Conservation (phyloP, 2,329 filamentous ascomycete genomes). For the Orbilia blumenaviensis region DNA sequence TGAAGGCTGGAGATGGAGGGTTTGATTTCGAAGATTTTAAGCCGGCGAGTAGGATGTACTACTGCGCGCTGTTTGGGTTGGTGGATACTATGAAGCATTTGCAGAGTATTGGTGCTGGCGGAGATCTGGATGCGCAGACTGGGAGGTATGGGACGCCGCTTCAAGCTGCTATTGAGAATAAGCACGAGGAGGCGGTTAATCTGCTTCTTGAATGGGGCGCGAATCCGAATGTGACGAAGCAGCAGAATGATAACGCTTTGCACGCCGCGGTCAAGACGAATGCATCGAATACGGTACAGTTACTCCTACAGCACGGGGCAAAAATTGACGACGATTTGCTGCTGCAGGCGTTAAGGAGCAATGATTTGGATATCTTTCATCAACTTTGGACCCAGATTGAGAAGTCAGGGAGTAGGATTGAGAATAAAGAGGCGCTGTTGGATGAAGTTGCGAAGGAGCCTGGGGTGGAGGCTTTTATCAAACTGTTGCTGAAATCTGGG, state of each 20-base stretch:
- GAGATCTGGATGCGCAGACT: conserved; percentile 19
- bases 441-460: conserved; percentile 32
- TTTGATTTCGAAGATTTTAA: conserved; percentile 25
- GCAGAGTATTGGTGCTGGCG: conserved; percentile 19
- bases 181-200: conserved; percentile 38
- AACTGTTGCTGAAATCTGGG: conserved; percentile 31
- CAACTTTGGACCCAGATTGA: conserved; percentile 46
- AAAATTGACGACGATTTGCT: conserved; percentile 33
- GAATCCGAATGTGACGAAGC: conserved; percentile 23
- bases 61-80: conserved; percentile 36
- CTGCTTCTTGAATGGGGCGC: conserved; percentile 38
- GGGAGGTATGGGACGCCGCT: conserved; percentile 22
- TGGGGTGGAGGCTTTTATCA: conserved; percentile 31
- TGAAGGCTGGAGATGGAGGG: conserved; percentile 1
- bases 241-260: conserved; percentile 37
- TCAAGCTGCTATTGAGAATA: conserved; percentile 32
- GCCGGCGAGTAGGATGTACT: conserved; percentile 32
- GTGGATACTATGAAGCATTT: conserved; percentile 43
- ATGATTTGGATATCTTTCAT: conserved; percentile 39
- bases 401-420: conserved; percentile 30
- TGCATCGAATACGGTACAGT: conserved; percentile 31
- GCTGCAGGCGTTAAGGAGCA: conserved; percentile 31
- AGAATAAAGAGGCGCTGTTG: conserved; percentile 29
- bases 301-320: conserved; percentile 27
- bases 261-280: conserved; percentile 27